Evolutionary conservation across 2,329 filamentous ascomycete genomes (phyloP).

Genomic region (Sarocladium oryzae): DNA sequence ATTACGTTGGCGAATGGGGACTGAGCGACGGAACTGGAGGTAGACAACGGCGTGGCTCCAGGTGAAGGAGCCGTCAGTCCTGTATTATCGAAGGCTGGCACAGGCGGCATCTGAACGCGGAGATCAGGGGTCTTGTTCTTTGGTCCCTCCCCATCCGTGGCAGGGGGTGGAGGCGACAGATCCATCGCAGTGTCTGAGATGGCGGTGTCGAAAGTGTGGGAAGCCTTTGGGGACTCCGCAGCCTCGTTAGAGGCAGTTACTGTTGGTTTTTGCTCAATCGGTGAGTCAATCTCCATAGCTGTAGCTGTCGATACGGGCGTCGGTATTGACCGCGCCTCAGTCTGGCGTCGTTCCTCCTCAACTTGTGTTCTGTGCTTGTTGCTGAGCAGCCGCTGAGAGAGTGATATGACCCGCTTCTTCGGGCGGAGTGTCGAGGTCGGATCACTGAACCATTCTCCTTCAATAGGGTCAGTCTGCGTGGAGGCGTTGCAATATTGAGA

Average conservation of each 20-base stretch:
- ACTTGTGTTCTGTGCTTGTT: constrained; percentile 36
- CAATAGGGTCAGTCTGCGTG: constrained; percentile 49
- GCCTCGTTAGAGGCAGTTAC: constrained; percentile 23
- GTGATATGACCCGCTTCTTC: constrained; percentile 43
- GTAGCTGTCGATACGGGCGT: constrained; percentile 24
- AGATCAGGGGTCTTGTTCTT: constrained; percentile 39
- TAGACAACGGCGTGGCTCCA: constrained; percentile 37
- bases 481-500: constrained; percentile 43
- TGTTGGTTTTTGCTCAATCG: constrained; percentile 23
- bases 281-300: constrained; percentile 35
- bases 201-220: constrained; percentile 2
- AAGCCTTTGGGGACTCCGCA: constrained; percentile 14
- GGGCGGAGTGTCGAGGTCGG: constrained; percentile 27
- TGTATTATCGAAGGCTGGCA: constrained; percentile 41
- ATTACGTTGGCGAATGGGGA: not conserved
- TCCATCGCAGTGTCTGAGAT: constrained; percentile 10
- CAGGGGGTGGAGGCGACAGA: not conserved
- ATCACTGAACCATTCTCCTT: constrained; percentile 46
- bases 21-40: constrained; percentile 17
- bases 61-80: constrained; percentile 22
- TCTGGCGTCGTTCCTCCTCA: constrained; percentile 32
- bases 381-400: constrained; percentile 47
- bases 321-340: constrained; percentile 16
- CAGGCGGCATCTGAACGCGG: constrained; percentile 50
- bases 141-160: constrained; percentile 12